Conservation (phyloP, 2,329 filamentous ascomycete genomes). For the Sclerotinia trifoliorum region DNA sequence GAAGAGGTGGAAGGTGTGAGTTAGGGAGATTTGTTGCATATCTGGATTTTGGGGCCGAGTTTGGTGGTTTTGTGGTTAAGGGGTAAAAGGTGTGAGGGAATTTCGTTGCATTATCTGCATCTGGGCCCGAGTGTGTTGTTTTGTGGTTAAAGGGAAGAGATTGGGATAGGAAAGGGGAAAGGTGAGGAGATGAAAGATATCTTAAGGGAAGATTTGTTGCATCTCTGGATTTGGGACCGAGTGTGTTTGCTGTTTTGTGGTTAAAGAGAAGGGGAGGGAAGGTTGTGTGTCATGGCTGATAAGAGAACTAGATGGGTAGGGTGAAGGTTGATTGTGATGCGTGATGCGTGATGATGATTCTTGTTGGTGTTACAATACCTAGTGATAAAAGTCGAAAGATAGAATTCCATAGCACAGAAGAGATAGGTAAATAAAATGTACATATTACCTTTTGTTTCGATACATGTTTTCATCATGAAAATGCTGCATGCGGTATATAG, state of each 20-base stretch:
- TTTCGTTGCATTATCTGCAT: slow-evolving; percentile 6
- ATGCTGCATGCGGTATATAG: background rate
- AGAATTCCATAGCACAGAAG: too few species aligned
- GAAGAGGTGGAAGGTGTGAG: too few species aligned
- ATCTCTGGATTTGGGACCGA: background rate
- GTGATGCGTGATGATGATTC: background rate
- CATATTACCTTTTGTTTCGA: background rate
- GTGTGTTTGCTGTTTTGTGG: background rate
- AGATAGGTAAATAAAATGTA: background rate
- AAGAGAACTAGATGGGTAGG: background rate
- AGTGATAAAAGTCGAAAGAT: background rate
- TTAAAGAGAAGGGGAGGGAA: too few species aligned
- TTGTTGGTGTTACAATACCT: background rate
- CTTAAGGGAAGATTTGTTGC: too few species aligned
- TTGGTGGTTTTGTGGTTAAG: background rate
- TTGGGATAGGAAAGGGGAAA: too few species aligned
- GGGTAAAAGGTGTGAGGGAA: background rate
- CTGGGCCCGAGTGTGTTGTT: background rate
- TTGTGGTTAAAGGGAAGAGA: background rate
- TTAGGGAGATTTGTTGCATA: background rate
- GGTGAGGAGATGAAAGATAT: too few species aligned
- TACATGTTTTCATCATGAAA: background rate
- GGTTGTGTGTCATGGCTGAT: background rate
- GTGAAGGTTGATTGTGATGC: too few species aligned
- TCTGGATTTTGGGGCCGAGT: background rate